A percentile compares a stretch with the other conserved stretches of the same genome.
phyloP scores from a whole-genome alignment of 2,329 filamentous ascomycete species.

The Paraphoma sp. region DNA sequence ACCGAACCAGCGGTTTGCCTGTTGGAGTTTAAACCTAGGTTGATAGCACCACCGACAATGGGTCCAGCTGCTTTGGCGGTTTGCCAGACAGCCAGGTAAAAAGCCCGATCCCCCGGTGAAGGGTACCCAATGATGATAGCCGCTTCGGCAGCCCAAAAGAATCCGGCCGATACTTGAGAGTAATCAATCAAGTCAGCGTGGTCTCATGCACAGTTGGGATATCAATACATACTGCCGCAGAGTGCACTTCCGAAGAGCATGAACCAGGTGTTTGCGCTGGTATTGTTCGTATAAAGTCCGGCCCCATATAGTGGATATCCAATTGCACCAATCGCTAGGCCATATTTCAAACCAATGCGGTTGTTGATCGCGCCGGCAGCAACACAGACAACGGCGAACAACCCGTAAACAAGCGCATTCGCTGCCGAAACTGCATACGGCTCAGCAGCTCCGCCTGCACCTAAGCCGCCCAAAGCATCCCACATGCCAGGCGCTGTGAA shows the following conservation, averaged over 20 bases:
- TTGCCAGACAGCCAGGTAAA: constrained; percentile 46
- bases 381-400: constrained; percentile 41
- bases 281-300: constrained; percentile 50
- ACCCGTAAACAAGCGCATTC: constrained; percentile 43
- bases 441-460: constrained; percentile 43
- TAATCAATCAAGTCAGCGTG: too few species aligned
- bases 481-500: constrained; percentile 46
- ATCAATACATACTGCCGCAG: constrained; percentile 33
- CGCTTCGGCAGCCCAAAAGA: constrained; percentile 53
- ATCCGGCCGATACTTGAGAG: constrained; percentile 41
- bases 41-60: constrained; percentile 60
- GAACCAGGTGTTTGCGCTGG: constrained; percentile 49
- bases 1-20: constrained; percentile 48
- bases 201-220: too few species aligned
- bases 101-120: constrained; percentile 43
- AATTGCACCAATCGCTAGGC: constrained; percentile 51
- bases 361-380: constrained; percentile 47
- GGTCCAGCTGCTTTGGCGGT: constrained; percentile 44
- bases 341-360: constrained; percentile 42
- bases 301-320: constrained; percentile 52
- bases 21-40: constrained; percentile 55
- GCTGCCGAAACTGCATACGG: constrained; percentile 42
- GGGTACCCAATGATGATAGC: constrained; percentile 53
- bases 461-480: constrained; percentile 42
- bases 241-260: constrained; percentile 48